A percentile compares a stretch with the other conserved stretches of the same genome.
Evolutionary conservation across 768 basidiomycete species (phyloP).

Genomic region (Mycena capillaripes): DNA sequence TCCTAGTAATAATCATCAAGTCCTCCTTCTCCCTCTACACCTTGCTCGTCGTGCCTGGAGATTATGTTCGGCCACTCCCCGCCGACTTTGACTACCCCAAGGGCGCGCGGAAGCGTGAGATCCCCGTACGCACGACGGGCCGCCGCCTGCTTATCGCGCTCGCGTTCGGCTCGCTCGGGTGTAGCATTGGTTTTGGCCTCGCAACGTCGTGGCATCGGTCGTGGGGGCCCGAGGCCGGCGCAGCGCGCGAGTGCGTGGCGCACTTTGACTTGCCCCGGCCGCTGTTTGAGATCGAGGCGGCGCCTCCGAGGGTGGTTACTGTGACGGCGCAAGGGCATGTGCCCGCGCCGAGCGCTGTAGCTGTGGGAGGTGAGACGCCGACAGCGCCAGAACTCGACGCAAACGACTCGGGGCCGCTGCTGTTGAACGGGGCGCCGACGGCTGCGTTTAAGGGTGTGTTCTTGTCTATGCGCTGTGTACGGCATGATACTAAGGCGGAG

Average conservation of each 20-base stretch:
- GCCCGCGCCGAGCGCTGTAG: background rate
- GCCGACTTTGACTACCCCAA: conserved; percentile 7
- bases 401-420: background rate
- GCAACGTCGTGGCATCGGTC: conserved; percentile 17
- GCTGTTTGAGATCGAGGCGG: conserved; percentile 16
- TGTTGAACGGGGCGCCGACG: conserved; percentile 55
- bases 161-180: conserved; percentile 24
- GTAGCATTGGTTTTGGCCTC: conserved; percentile 25
- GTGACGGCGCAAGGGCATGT: conserved; percentile 9
- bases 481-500: background rate
- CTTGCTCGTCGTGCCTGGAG: too few relatives aligned
- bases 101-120: conserved; percentile 7
- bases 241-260: conserved; percentile 20
- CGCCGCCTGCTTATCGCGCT: conserved; percentile 27
- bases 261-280: conserved; percentile 28
- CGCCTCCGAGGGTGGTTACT: conserved; percentile 16
- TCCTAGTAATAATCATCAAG: background rate
- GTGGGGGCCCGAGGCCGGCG: background rate
- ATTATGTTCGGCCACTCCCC: conserved; percentile 22
- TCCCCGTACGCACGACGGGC: conserved; percentile 7
- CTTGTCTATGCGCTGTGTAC: background rate
- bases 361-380: too few relatives aligned
- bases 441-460: conserved; percentile 53
- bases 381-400: too few relatives aligned
- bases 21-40: too few relatives aligned